These are phyloP conservation scores for Trypanosoma mega DNA, from an alignment of 208 protist species.

Conservation along the genomic window DNA sequence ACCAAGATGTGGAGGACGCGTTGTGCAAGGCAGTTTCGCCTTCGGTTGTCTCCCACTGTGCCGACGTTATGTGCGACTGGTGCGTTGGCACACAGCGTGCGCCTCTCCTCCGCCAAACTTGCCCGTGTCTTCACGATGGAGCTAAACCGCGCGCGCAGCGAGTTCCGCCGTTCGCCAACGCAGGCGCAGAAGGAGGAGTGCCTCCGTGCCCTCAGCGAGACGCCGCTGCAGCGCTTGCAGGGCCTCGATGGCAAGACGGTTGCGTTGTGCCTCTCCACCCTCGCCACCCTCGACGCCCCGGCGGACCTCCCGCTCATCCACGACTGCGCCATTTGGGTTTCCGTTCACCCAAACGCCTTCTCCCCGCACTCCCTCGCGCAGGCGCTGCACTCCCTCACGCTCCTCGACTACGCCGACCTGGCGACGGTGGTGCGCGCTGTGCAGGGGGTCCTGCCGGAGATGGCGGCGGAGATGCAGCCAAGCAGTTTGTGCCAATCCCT, in stretches of 20 bases:
- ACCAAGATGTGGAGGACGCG: slow-evolving; percentile 9
- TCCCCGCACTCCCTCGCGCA: slow-evolving; percentile 24
- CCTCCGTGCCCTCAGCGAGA: slow-evolving; percentile 17
- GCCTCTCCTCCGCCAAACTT: slow-evolving; percentile 23
- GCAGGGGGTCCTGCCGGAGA: slow-evolving; percentile 5
- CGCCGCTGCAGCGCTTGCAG: slow-evolving; percentile 30
- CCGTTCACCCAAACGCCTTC: slow-evolving; percentile 23
- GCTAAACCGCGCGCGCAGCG: slow-evolving; percentile 20
- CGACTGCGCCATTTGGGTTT: slow-evolving; percentile 49
- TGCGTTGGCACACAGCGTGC: not conserved
- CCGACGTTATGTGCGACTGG: not conserved
- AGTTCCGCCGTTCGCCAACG: slow-evolving; percentile 26
- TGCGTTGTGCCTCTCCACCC: slow-evolving; percentile 38
- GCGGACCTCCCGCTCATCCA: slow-evolving; percentile 31
- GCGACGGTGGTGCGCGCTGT: slow-evolving; percentile 18
- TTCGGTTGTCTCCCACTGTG: too few relatives aligned
- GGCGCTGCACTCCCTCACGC: slow-evolving; percentile 28
- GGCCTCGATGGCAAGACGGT: slow-evolving; percentile 41
- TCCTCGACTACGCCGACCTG: slow-evolving; percentile 23
- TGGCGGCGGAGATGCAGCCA: slow-evolving; percentile 11
- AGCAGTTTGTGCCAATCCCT: slow-evolving; percentile 29
- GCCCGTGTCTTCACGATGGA: slow-evolving; percentile 29
- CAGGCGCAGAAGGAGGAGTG: slow-evolving; percentile 27
- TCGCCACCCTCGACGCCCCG: slow-evolving; percentile 31
- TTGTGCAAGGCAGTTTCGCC: not conserved